Conservation (phyloP, 768 basidiomycete species). For the Suillus placidus region DNA sequence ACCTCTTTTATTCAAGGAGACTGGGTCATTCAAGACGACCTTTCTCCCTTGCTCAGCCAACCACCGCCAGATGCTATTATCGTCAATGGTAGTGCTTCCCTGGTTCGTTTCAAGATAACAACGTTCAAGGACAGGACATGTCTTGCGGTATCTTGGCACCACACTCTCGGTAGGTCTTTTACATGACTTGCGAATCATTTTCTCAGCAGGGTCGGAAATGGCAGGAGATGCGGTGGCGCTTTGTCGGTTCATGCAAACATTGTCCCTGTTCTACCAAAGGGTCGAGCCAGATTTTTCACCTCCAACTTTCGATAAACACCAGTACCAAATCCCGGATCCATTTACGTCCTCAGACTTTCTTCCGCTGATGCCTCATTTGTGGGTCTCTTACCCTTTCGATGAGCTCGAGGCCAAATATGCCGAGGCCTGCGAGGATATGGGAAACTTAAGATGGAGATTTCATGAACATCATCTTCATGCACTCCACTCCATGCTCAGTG, state of each 20-base stretch:
- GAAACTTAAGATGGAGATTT: constrained; percentile 22
- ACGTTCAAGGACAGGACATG: constrained; percentile 27
- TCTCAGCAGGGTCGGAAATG: background rate
- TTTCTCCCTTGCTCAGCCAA: constrained; percentile 22
- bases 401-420: constrained; percentile 24
- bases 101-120: constrained; percentile 33
- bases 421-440: constrained; percentile 15
- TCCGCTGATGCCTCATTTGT: constrained; percentile 30
- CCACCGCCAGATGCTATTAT: constrained; percentile 17
- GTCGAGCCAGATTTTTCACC: constrained; percentile 8
- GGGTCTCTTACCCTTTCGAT: constrained; percentile 14
- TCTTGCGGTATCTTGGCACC: constrained; percentile 39
- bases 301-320: constrained; percentile 31
- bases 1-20: constrained; percentile 22
- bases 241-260: constrained; percentile 30
- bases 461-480: constrained; percentile 14
- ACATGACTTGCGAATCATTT: background rate
- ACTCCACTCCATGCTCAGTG: constrained; percentile 20
- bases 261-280: constrained; percentile 35
- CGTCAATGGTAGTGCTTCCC: constrained; percentile 22
- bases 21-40: constrained; percentile 32
- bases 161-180: constrained; percentile 31
- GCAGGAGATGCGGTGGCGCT: constrained; percentile 34
- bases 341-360: constrained; percentile 18
- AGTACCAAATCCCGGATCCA: constrained; percentile 21